These are phyloP conservation scores for Cantharellus cinnabarinus DNA, from an alignment of 768 basidiomycete species.

Conservation along the genomic window DNA sequence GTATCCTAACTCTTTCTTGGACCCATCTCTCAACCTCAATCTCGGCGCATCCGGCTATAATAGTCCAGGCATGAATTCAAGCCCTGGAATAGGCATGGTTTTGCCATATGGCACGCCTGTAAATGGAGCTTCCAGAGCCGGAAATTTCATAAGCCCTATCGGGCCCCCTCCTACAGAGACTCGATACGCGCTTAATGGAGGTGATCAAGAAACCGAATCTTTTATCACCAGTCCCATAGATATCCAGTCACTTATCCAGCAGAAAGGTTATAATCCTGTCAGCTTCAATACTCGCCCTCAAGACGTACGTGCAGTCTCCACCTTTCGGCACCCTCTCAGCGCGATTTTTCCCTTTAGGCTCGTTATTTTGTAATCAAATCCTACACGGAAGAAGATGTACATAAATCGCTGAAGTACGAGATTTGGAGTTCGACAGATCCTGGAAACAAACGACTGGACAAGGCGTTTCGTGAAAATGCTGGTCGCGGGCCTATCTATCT, in stretches of 20 bases:
- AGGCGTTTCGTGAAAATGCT: constrained; percentile 88
- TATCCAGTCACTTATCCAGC: constrained; percentile 62
- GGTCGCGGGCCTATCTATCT: constrained; percentile 89
- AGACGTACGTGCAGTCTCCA: constrained; percentile 31
- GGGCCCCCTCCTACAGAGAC: background rate
- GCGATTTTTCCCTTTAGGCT: constrained; percentile 27
- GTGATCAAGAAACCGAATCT: too few species aligned
- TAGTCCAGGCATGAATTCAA: too few species aligned
- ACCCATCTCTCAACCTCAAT: too few species aligned
- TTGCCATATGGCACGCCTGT: too few species aligned
- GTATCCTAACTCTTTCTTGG: too few species aligned
- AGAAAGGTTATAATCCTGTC: constrained; percentile 80
- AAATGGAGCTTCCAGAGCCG: too few species aligned
- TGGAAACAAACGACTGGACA: constrained; percentile 92
- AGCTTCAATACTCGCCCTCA: constrained; percentile 64
- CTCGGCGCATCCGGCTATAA: too few species aligned
- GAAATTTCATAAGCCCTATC: too few species aligned
- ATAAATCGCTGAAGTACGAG: constrained; percentile 93
- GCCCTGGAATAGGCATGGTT: too few species aligned
- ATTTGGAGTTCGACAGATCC: constrained; percentile 97
- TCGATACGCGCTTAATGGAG: background rate
- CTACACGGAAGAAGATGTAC: constrained; percentile 97
- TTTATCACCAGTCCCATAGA: constrained; percentile 55
- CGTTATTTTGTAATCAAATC: constrained; percentile 97
- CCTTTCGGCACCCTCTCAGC: constrained; percentile 1